Percentiles rank a stretch among this genome's conserved stretches.
Evolutionary conservation across 306 rosid species (phyloP).

Genomic region (Vigna unguiculata): DNA sequence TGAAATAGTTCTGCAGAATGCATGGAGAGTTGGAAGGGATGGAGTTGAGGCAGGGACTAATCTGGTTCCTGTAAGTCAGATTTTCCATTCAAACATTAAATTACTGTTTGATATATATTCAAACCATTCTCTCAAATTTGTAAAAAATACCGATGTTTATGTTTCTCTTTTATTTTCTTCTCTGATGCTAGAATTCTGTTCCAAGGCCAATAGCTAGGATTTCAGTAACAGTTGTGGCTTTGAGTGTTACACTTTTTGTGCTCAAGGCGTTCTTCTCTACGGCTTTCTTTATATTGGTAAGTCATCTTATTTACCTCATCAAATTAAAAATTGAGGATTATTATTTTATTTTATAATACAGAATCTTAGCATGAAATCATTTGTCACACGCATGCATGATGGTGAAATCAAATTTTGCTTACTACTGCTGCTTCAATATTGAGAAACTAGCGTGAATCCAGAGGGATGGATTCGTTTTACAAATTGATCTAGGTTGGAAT

Average conservation of each 20-base stretch:
- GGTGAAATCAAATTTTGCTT: slow-evolving; percentile 3
- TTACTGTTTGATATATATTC: slow-evolving; percentile 27
- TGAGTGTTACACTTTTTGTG: slow-evolving; percentile 62
- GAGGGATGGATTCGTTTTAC: no score
- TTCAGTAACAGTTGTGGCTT: slow-evolving; percentile 63
- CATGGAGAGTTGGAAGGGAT: slow-evolving; percentile 79
- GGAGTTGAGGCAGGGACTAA: slow-evolving; percentile 75
- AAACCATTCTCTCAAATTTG: not conserved
- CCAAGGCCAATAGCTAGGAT: slow-evolving; percentile 60
- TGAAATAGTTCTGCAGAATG: slow-evolving; percentile 71
- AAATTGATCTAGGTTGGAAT: no score
- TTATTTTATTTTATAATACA: slow-evolving; percentile 11
- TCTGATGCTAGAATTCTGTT: slow-evolving; percentile 44
- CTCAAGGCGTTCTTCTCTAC: slow-evolving; percentile 63
- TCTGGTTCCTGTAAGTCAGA: slow-evolving; percentile 57
- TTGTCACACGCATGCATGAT: slow-evolving; percentile 15
- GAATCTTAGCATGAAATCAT: slow-evolving; percentile 19
- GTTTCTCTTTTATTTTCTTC: slow-evolving; percentile 29
- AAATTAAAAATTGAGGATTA: slow-evolving; percentile 30
- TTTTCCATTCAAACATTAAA: slow-evolving; percentile 26
- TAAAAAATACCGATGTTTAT: slow-evolving; percentile 20
- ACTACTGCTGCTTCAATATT: not conserved
- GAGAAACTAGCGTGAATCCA: not conserved
- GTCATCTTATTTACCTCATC: slow-evolving; percentile 26
- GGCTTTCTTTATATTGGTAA: slow-evolving; percentile 52